A percentile compares a stretch with the other conserved stretches of the same genome.
Evolutionary conservation across 495 filamentous ascomycete species (phyloP).

Genomic region (Daldinia grandis): DNA sequence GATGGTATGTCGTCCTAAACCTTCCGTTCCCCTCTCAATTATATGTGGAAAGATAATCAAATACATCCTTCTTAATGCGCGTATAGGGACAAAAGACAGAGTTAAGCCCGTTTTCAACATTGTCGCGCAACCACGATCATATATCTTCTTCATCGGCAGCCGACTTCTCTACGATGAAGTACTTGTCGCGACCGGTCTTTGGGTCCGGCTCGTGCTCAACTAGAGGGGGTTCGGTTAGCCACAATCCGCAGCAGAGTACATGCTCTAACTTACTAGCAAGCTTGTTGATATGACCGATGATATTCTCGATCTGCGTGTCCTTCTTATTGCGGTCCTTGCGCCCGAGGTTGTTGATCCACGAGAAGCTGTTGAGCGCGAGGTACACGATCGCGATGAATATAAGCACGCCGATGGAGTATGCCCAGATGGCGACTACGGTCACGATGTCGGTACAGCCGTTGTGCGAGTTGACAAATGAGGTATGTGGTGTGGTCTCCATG

Average conservation of each 20-base stretch:
- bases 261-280: slow-evolving; percentile 39
- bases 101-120: not conserved
- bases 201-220: slow-evolving; percentile 68
- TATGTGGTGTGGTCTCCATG: slow-evolving; percentile 33
- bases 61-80: not conserved
- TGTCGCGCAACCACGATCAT: slow-evolving; percentile 9
- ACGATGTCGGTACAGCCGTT: slow-evolving; percentile 76
- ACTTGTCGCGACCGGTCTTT: slow-evolving; percentile 66
- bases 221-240: slow-evolving; percentile 53
- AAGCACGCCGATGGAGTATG: slow-evolving; percentile 78
- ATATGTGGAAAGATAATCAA: not conserved
- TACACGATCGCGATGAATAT: slow-evolving; percentile 83
- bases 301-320: slow-evolving; percentile 83
- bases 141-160: slow-evolving; percentile 71
- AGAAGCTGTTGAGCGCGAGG: slow-evolving; percentile 73
- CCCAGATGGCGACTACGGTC: slow-evolving; percentile 81
- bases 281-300: slow-evolving; percentile 77
- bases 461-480: slow-evolving; percentile 48
- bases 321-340: slow-evolving; percentile 76
- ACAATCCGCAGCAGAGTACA: not conserved
- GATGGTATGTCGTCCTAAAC: slow-evolving; percentile 9
- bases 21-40: not conserved
- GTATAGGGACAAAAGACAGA: not conserved
- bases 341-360: slow-evolving; percentile 76
- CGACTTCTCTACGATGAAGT: slow-evolving; percentile 67